A percentile compares a stretch with the other conserved stretches of the same genome.
Evolutionary conservation across 1,139 yeast species (phyloP).

Genomic region (Protomyces lactucae-debilis): DNA sequence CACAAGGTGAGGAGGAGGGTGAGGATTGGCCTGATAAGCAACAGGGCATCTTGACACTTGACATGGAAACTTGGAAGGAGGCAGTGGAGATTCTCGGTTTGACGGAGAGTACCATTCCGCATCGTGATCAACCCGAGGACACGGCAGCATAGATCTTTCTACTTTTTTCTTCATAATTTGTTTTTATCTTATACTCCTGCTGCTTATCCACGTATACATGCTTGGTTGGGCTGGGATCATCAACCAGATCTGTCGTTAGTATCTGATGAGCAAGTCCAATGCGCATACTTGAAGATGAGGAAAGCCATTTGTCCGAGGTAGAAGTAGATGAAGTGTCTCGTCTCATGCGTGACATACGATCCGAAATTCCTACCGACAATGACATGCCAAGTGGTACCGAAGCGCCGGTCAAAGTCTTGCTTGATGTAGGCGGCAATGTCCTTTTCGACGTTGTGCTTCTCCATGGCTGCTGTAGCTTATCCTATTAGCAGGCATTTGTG

Average conservation of each 20-base stretch:
- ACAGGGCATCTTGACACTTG: conserved; percentile 23
- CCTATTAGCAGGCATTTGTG: conserved; percentile 34
- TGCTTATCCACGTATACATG: not conserved
- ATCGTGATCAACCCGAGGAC: conserved; percentile 9
- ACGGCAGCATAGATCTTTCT: not conserved
- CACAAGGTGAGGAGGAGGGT: not conserved
- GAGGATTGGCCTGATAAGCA: conserved; percentile 22
- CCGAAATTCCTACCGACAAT: conserved; percentile 93
- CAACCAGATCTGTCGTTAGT: not conserved
- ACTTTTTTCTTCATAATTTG: not conserved
- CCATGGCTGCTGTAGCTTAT: conserved; percentile 53
- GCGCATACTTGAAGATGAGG: conserved; percentile 57
- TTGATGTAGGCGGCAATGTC: conserved; percentile 80
- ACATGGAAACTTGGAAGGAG: conserved; percentile 14
- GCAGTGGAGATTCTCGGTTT: conserved; percentile 18
- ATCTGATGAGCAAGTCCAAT: not conserved
- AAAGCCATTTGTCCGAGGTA: conserved; percentile 78
- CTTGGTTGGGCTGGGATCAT: not conserved
- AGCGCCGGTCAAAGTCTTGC: conserved; percentile 61
- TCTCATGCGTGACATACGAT: conserved; percentile 81
- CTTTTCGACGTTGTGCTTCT: conserved; percentile 51
- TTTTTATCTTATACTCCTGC: not conserved
- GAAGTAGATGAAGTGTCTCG: conserved; percentile 78
- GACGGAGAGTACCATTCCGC: conserved; percentile 6
- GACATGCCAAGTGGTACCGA: conserved; percentile 91